A percentile compares a stretch with the other conserved stretches of the same genome.
phyloP scores from a whole-genome alignment of 2,329 filamentous ascomycete genomes.

The Clarireedia monteithiana region DNA sequence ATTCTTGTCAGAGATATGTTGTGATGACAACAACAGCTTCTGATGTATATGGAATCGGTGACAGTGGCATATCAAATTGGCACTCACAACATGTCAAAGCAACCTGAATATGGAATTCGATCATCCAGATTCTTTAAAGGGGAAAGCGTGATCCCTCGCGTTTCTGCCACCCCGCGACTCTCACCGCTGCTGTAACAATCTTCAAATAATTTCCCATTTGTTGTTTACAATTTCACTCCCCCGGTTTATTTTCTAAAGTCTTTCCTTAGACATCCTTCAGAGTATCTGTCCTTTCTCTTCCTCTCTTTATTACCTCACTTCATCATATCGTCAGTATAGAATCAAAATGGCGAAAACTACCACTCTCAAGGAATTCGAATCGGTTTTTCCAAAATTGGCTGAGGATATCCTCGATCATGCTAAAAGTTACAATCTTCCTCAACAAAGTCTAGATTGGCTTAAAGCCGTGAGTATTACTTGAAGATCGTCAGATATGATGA shows the following conservation, averaged over 20 bases:
- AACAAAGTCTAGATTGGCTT: slow-evolving; percentile 78
- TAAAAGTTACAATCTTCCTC: slow-evolving; percentile 73
- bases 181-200: slow-evolving; percentile 5
- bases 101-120: no score
- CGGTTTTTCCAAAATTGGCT: slow-evolving; percentile 79
- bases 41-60: neutral
- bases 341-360: slow-evolving; percentile 58
- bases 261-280: neutral
- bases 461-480: slow-evolving; percentile 35
- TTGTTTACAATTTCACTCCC: neutral
- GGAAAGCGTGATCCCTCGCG: slow-evolving; percentile 7
- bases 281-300: neutral
- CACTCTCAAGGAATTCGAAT: slow-evolving; percentile 80
- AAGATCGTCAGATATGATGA: neutral
- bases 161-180: slow-evolving; percentile 10
- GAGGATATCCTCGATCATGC: slow-evolving; percentile 74
- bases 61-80: neutral
- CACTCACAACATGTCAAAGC: neutral
- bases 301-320: neutral
- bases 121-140: neutral
- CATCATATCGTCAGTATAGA: neutral
- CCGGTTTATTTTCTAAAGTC: neutral
- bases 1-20: neutral
- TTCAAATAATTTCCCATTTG: neutral
- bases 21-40: neutral